A percentile compares a stretch with the other conserved stretches of the same genome.
Evolutionary conservation across 164 flowering plant genomes (phyloP).

Genomic region (Platanus orientalis): DNA sequence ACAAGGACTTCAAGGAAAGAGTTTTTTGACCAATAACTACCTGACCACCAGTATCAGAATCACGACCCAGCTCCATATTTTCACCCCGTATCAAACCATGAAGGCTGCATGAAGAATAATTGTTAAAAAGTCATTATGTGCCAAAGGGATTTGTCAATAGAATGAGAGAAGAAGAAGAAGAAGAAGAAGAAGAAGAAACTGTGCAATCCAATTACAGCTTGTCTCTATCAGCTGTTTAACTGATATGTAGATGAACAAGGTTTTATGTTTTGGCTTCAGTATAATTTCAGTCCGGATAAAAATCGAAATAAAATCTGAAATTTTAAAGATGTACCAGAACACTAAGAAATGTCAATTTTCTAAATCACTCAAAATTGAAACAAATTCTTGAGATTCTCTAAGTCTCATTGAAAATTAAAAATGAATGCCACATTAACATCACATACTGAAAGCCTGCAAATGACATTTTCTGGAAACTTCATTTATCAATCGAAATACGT

Average conservation of each 20-base stretch:
- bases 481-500: background rate
- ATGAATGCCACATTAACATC: background rate
- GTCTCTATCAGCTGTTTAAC: background rate
- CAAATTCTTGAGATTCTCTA: too few relatives aligned
- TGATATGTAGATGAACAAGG: background rate
- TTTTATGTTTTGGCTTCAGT: too few relatives aligned
- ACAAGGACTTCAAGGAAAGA: background rate
- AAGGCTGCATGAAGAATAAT: slow-evolving; percentile 58
- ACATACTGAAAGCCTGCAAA: background rate
- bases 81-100: slow-evolving; percentile 97
- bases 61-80: slow-evolving; percentile 99
- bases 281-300: background rate
- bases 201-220: background rate
- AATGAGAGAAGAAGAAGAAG: background rate
- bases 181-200: too few relatives aligned
- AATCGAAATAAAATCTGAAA: too few relatives aligned
- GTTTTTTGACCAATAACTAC: slow-evolving; percentile 27
- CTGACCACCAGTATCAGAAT: slow-evolving; percentile 99
- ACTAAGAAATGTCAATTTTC: too few relatives aligned
- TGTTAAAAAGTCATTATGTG: slow-evolving; percentile 13
- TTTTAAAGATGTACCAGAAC: too few relatives aligned
- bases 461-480: background rate
- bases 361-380: too few relatives aligned
- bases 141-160: background rate
- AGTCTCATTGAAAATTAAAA: too few relatives aligned